These are phyloP conservation scores for Penicillium antarcticum DNA, from an alignment of 495 filamentous ascomycete genomes.

Conservation along the genomic window DNA sequence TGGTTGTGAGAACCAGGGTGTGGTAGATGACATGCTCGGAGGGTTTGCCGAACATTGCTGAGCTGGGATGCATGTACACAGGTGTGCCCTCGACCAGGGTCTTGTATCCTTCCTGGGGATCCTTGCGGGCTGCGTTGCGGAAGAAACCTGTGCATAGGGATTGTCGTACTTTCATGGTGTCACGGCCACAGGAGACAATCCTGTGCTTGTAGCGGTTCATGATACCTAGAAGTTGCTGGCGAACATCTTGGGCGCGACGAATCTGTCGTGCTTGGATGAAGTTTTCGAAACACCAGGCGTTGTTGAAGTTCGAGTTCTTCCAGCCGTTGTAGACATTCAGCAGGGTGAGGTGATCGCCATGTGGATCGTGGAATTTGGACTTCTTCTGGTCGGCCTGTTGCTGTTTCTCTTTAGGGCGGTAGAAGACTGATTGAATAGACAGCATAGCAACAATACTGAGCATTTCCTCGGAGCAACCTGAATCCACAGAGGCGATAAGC, in stretches of 20 bases:
- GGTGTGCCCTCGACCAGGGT: slow-evolving; percentile 93
- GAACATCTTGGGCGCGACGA: slow-evolving; percentile 84
- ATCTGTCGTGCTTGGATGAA: slow-evolving; percentile 92
- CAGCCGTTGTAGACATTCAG: slow-evolving; percentile 96
- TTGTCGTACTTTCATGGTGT: slow-evolving; percentile 85
- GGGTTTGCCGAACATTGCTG: slow-evolving; percentile 90
- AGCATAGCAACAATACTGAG: slow-evolving; percentile 96
- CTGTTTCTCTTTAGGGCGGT: slow-evolving; percentile 95
- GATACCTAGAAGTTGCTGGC: slow-evolving; percentile 87
- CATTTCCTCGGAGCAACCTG: slow-evolving; percentile 89
- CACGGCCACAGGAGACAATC: slow-evolving; percentile 77
- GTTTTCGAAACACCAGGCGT: slow-evolving; percentile 95
- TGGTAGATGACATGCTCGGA: slow-evolving; percentile 96
- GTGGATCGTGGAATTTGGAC: slow-evolving; percentile 91
- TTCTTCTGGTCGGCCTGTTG: slow-evolving; percentile 96
- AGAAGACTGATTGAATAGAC: slow-evolving; percentile 79
- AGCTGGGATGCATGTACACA: slow-evolving; percentile 88
- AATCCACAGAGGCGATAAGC: slow-evolving; percentile 80
- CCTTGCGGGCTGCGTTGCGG: slow-evolving; percentile 90
- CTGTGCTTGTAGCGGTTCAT: slow-evolving; percentile 84
- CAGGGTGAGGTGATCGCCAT: slow-evolving; percentile 90
- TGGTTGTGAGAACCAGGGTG: slow-evolving; percentile 81
- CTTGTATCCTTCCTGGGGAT: slow-evolving; percentile 94
- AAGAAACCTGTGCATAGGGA: slow-evolving; percentile 94
- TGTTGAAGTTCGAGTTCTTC: slow-evolving; percentile 77